Base-by-base conservation (phyloP, 306 rosid genomes). In the Medicago lupulina region DNA sequence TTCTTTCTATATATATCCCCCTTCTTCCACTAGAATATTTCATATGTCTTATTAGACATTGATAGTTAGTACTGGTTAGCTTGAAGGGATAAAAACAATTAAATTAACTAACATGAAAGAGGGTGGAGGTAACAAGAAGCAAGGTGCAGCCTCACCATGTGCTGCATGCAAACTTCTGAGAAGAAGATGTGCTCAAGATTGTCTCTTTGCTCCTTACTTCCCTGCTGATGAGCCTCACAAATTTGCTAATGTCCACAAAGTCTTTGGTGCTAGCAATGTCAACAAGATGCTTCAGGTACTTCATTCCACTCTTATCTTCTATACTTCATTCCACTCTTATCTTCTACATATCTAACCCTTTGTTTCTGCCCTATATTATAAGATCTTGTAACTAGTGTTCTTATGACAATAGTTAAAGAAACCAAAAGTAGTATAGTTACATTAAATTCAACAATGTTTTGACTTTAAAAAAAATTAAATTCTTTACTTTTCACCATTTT, bases 231-330 rank as follows among this genome's bases (percentile, higher is more conserved):
- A 92, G 44, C 97, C 96, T 1, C 94, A 85, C 18, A 90, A 92
- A 70, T 92, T 92, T 59, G 91, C 96, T 13, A 90, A 86, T 51
- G 97, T 92, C 2, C 97, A 92, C 70, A 92, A 88, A 72, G 94
- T 92, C 6, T 92, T 88, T 71, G 97, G 97, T 55, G 96, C 97
- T 17, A 92, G 96, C 76, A 92, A 92, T 76, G 90, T 92, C 86
- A 90, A 88, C 89, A 92, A 92, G 76, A 92, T 92, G 97, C 84
- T 92, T 15, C 97, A 92, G 96, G 97, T 60, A 41, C 88, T 13
- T 80, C 71, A 6, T 28, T 13, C 53, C 31, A 2, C 4, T 1
- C 43, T 17, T 41, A 0, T 43, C 1, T 13, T 2, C 31, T 0
- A 28, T 60, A 41, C 88, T 13, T 80, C 71, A 6, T 28, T 13